Evolutionary conservation across 768 basidiomycete genomes (phyloP), one percentile per base, ranked within the genome.

Genomic region (Suillus bovinus): DNA sequence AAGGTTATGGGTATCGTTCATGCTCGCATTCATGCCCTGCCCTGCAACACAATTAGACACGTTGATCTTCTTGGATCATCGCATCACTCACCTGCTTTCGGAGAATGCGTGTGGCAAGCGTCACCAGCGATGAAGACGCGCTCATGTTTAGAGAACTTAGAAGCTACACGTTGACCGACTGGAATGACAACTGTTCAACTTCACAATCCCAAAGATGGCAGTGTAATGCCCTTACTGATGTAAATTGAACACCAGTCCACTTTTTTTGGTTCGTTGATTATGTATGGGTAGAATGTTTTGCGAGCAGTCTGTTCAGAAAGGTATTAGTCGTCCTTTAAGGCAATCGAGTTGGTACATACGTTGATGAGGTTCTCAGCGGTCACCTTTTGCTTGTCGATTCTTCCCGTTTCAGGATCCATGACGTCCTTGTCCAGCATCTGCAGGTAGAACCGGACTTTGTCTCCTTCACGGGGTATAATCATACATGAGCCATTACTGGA

Each of bases 101-200:
- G 86, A 0, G 84, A 87, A 72, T 86, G 86, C 1, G 85, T 87
- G 69, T 87, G 87, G 62, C 87, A 90, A 0, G 89, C 90, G 70
- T 91, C 90, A 0, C 90, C 90, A 1, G 84, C 86, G 60, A 93
- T 90, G 71, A 92, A 91, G 2, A 90, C 81, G 1, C 90, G 82
- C 3, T 88, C 80, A n/a, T 82, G 70, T 3, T 81, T 74, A 27
- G 84, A 84, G 71, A 82, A 92, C 13, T 75, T 77, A 6, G 87
- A 82, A 7, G 90, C 89, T 1, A 92, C 86, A 14, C 90, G 84
- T 68, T 92, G 91, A 2, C 89, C 89, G 61, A 91, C 90, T 89
- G 50, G 7, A 20, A 33, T 20, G 38, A 52, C 17, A 44, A 13
- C 8, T 47, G 38, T 49, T 17, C 38, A 58, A 61, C 33, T 33